Base-by-base conservation (phyloP, 176 grass and related monocot species). In the Pontederia crassipes region DNA sequence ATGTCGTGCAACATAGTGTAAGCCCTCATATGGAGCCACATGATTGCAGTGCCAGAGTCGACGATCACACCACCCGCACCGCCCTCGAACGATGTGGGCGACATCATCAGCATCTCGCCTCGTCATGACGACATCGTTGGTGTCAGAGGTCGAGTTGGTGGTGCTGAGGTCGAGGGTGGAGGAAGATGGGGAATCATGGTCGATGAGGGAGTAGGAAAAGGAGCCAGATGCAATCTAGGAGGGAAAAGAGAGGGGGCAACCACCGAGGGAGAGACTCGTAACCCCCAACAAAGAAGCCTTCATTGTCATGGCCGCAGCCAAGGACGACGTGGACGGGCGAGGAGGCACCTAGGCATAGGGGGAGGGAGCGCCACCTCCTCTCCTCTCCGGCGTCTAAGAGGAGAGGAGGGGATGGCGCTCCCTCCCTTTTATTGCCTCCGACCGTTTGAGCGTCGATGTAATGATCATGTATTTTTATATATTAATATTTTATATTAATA, bases 121-220 rank as follows among this genome's bases (percentile, higher is more conserved):
- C 86, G 81, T 78, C 0, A 90, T 81, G 4, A 51, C 59, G 16
- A 2, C 4, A 16, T 45, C 20, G 57, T 8, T 26, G 14, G 55
- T 10, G 2, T 17, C 16, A 4, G 64, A 10, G 17, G 58, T 90
- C 86, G n/a, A 90, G 83, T 2, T 54, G 8, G 15, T 54, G 2
- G 49, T 35, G 63, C 80, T 82, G 64, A 10, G 17, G 58, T 90
- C 86, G n/a, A 90, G 83, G 4, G 87, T 96, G 59, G 92, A 96
- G 8, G 83, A 73, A 0, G 87, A 64, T 0, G 84, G 73, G 4
- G 92, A 96, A 67, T 96, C 87, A 48, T 87, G 87, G 81, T 96
- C 92, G 0, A 96, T 86, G 17, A 96, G 87, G 78, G 87, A 96
- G 81, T 96, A 96, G 54, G 92, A 96, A 83, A 96, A 96, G 50